Evolutionary conservation across 306 rosid genomes (phyloP).

Genomic region (Myrica gale): DNA sequence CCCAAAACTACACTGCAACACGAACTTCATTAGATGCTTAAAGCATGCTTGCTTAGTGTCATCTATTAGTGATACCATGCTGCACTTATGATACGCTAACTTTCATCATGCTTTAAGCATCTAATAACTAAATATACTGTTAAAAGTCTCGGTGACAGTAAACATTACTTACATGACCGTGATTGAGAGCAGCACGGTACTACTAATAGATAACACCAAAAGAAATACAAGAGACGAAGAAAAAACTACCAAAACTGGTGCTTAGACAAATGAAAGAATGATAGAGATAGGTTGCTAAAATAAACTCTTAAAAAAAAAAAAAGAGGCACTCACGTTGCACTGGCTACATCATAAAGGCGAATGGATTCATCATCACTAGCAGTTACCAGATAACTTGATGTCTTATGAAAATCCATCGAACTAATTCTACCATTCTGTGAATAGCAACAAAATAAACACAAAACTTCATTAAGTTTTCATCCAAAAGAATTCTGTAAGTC

Average conservation of each 20-base stretch:
- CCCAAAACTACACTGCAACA: background rate
- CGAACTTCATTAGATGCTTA: background rate
- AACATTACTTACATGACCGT: background rate
- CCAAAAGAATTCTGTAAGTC: background rate
- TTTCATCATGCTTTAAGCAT: background rate
- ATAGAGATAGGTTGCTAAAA: background rate
- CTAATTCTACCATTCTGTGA: conserved; percentile 81
- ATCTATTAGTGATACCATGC: background rate
- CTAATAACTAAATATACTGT: background rate
- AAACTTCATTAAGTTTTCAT: background rate
- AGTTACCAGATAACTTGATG: conserved; percentile 82
- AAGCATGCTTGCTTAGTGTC: too few relatives aligned
- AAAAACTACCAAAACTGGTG: background rate
- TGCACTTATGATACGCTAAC: background rate
- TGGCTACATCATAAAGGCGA: conserved; percentile 77
- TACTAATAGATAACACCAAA: background rate
- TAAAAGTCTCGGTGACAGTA: background rate
- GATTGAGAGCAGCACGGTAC: background rate
- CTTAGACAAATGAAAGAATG: background rate
- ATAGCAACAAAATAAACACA: conserved; percentile 6
- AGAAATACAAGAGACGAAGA: background rate
- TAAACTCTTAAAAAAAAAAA: conserved; percentile 7
- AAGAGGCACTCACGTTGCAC: conserved; percentile 59
- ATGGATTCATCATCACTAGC: conserved; percentile 97
- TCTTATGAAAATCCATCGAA: conserved; percentile 84